Evolutionary conservation across 441 rosid species (phyloP), one percentile per base, ranked within the genome.

Genomic region (Theobroma grandiflorum): DNA sequence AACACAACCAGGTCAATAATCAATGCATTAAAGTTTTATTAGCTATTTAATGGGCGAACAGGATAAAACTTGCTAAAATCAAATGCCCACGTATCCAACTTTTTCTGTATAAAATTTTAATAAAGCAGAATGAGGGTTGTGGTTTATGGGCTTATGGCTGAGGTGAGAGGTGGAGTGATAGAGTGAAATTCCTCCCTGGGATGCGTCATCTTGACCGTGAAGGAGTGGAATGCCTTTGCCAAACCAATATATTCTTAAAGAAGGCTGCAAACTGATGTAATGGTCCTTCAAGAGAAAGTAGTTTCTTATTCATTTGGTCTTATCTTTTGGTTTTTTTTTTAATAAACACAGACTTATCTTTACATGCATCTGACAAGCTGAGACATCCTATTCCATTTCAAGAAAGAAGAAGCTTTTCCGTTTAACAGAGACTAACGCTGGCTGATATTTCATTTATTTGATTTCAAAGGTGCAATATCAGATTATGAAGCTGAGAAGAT

Each of bases 151-250:
- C 16, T 72, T n/a, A 42, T 53, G 50, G 64, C 49, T 20, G 37
- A 26, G 74, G 40, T 14, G 20, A 6, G 47, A 33, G 75, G 38
- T 72, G 62, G 47, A 72, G 33, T 52, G 47, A 33, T 71, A 71
- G 31, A 71, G 15, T 71, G 75, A 20, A 33, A 71, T 50, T 33
- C 61, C 43, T 52, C 43, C n/a, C 15, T 66, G 6, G 4, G 71
- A 65, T 57, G 61, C 61, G 31, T 26, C 31, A 57, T 3, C 38
- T 7, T 49, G 12, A 22, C 58, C 15, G 74, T 47, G 58, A 37
- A 8, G 16, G 47, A 65, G 14, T 38, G 52, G 52, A 67, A 20
- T 43, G 37, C 4, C 31, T 38, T 9, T 40, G 50, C 40, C 71
- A 16, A 40, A 66, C 14, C 49, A 18, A 40, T 9, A 20, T 8